Evolutionary conservation across 306 rosid species (phyloP), one percentile per base, ranked within the genome.

Genomic region (Acacia melanoxylon): DNA sequence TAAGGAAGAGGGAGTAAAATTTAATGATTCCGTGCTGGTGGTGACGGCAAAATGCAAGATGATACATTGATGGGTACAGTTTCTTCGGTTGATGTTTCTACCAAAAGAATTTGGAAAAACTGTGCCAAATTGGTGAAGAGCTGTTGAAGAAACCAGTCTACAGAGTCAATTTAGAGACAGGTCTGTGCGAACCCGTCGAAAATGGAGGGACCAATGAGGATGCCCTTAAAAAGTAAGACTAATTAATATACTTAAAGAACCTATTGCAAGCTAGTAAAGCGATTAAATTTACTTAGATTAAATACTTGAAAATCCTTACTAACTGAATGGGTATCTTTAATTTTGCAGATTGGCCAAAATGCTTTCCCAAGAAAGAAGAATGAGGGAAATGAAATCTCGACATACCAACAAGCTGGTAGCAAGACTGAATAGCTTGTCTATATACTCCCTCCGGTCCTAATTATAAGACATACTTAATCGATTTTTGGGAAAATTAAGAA

Each of bases 301-400:
- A 59, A 24, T 22, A 10, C 24, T 59, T 59, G 33, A 8, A 24
- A 59, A 10, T 59, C 33, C 12, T 10, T 11, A 37, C 6, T 37
- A 24, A 24, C 77, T 6, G 56, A 65, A 42, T 0, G 31, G 13
- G 58, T 73, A 2, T 63, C 68, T 46, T n/a, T n/a, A n/a, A n/a
- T n/a, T 4, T 12, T 74, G 62, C 81, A 91, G 93, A 86, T 83
- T 89, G 66, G 94, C 97, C 25, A 84, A 84, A 79, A 62, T 83
- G 15, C 88, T 93, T 14, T 89, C 94, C 6, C 87, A 88, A 74
- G 97, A 93, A 78, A 89, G 86, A 69, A 81, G 81, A 48, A 79
- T 78, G 19, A 90, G 95, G 14, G 86, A 87, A 20, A 84, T 83
- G 62, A 89, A 61, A 85, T 91, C 95, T 0, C 90, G 93, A 22